Conservation (phyloP, 176 grass and related monocot species). For the Echinochloa phyllopogon region DNA sequence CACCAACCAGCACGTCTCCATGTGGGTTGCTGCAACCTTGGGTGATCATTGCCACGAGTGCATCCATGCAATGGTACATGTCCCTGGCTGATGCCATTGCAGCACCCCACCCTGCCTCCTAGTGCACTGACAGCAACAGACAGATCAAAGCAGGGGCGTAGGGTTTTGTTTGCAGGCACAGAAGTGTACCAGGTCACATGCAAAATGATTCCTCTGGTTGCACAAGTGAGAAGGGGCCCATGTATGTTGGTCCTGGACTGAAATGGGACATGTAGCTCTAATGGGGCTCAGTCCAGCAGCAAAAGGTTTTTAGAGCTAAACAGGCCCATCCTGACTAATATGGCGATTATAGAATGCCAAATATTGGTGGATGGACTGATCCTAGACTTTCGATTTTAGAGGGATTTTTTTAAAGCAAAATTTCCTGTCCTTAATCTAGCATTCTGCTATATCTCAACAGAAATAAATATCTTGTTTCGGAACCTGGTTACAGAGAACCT, state of each 20-base stretch:
- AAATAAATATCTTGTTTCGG: conserved; percentile 11
- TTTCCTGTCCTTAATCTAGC: background rate
- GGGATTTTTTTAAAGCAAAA: background rate
- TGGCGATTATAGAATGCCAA: background rate
- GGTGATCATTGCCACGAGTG: conserved; percentile 9
- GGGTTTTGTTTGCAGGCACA: conserved; percentile 26
- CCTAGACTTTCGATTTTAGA: background rate
- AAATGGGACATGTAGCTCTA: background rate
- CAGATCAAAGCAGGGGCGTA: conserved; percentile 11
- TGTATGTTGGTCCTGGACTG: background rate
- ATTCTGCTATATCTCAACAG: background rate
- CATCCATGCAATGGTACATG: conserved; percentile 14
- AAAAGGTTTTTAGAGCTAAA: background rate
- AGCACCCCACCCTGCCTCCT: background rate
- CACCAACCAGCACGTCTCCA: conserved; percentile 34
- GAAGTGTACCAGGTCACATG: background rate
- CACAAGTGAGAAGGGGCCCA: conserved; percentile 3
- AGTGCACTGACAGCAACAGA: conserved; percentile 5
- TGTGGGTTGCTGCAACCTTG: conserved; percentile 7
- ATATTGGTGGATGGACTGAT: background rate
- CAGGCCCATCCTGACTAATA: background rate
- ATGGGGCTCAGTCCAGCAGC: background rate
- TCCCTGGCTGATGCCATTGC: conserved; percentile 23
- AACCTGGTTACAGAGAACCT: background rate
- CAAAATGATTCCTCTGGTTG: background rate